These are phyloP conservation scores for Aurinia saxatilis DNA, from an alignment of 345 rosid species.

Conservation along the genomic window DNA sequence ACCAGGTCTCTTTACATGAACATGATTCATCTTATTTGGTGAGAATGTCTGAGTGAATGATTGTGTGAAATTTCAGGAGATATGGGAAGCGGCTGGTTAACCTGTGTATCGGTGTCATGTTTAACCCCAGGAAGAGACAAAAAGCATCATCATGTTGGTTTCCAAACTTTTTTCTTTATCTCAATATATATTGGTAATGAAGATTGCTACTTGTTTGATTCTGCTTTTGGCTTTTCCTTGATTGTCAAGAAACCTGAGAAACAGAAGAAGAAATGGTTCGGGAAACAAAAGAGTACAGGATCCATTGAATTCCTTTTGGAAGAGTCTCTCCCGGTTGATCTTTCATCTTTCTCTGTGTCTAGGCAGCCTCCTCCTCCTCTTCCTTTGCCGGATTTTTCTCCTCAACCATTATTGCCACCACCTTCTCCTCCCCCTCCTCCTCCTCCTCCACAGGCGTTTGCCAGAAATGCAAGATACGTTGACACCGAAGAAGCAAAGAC, in stretches of 20 bases:
- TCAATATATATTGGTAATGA: not conserved
- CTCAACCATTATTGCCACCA: conserved; percentile 26
- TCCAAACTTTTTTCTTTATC: not conserved
- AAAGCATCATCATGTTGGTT: conserved; percentile 14
- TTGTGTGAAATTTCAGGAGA: conserved; percentile 18
- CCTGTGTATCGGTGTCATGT: conserved; percentile 18
- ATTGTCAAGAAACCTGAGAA: conserved; percentile 22
- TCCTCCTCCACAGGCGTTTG: not conserved
- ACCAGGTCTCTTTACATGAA: conserved; percentile 17
- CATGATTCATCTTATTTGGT: not conserved
- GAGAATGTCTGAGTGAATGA: conserved; percentile 7
- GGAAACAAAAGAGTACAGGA: conserved; percentile 20
- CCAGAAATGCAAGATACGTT: not conserved
- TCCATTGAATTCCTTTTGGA: conserved; percentile 12
- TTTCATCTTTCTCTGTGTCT: not conserved
- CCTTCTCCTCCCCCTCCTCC: conserved; percentile 24
- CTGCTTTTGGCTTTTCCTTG: conserved; percentile 1
- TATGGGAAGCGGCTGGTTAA: conserved; percentile 26
- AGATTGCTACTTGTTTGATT: not conserved
- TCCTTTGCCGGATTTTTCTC: conserved; percentile 15
- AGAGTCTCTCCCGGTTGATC: conserved; percentile 1
- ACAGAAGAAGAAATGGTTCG: conserved; percentile 26
- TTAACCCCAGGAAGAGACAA: conserved; percentile 20
- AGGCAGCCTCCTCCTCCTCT: conserved; percentile 18
- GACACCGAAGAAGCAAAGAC: conserved; percentile 15